Evolutionary conservation across 768 basidiomycete species (phyloP).

Genomic region (Podaxis sp.): DNA sequence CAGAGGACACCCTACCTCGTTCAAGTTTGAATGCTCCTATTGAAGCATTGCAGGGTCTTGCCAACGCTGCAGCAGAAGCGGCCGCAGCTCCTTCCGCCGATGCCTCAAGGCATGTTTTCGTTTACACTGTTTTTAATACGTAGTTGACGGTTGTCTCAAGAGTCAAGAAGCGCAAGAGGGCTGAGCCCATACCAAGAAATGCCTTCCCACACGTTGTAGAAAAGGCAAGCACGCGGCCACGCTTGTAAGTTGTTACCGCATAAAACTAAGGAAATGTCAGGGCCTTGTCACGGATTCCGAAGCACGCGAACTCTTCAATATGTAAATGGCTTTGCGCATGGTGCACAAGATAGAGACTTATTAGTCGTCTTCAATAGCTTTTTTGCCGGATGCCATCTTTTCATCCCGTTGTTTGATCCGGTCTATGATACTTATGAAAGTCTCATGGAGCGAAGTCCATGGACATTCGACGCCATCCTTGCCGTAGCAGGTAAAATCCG

Average conservation of each 20-base stretch:
- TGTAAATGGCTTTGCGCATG: conserved; percentile 50
- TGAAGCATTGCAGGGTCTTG: conserved; percentile 90
- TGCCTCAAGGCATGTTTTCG: conserved; percentile 51
- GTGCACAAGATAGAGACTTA: conserved; percentile 26
- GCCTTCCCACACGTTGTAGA: conserved; percentile 89
- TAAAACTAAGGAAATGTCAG: conserved; percentile 32
- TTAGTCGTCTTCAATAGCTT: conserved; percentile 61
- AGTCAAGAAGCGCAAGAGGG: conserved; percentile 82
- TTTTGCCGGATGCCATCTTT: conserved; percentile 94
- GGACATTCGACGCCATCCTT: conserved; percentile 93
- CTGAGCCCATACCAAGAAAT: conserved; percentile 80
- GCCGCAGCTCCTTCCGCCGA: conserved; percentile 74
- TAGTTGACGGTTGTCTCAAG: conserved; percentile 33
- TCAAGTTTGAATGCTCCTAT: conserved; percentile 88
- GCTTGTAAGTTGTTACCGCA: conserved; percentile 6
- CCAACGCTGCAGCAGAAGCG: conserved; percentile 94
- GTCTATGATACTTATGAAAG: conserved; percentile 92
- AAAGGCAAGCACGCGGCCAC: conserved; percentile 48
- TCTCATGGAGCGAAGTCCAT: conserved; percentile 89
- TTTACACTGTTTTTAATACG: conserved; percentile 12
- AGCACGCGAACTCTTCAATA: conserved; percentile 89
- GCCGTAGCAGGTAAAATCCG: conserved; percentile 92
- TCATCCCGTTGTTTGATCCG: conserved; percentile 94
- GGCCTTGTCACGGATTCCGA: conserved; percentile 84
- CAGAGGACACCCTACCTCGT: conserved; percentile 84